A percentile compares a stretch with the other conserved stretches of the same genome.
Evolutionary conservation across 768 basidiomycete species (phyloP).

Genomic region (Phaffia australis): DNA sequence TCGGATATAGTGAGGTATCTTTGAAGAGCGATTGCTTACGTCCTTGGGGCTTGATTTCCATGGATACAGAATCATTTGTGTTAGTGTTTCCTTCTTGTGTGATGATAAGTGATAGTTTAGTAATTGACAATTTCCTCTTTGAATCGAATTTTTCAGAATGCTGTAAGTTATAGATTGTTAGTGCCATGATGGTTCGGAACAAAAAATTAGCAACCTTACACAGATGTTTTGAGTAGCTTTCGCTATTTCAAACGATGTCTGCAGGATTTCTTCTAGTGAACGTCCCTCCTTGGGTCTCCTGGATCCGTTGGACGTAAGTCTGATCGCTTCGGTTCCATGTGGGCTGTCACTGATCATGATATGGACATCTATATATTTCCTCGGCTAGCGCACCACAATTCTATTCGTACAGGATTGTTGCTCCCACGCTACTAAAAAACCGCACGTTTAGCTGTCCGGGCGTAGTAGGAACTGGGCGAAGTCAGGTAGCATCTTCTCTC

Average conservation of each 20-base stretch:
- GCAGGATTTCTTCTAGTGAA: slow-evolving; percentile 27
- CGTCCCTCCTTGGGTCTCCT: slow-evolving; percentile 38
- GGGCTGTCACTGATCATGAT: too few relatives aligned
- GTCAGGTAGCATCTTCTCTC: slow-evolving; percentile 27
- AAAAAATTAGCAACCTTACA: too few relatives aligned
- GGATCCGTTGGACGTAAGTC: slow-evolving; percentile 39
- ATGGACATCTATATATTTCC: too few relatives aligned
- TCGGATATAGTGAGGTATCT: too few relatives aligned
- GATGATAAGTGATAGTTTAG: neutral
- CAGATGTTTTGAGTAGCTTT: neutral
- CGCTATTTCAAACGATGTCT: slow-evolving; percentile 20
- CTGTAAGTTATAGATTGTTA: neutral
- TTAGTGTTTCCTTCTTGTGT: neutral
- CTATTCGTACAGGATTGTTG: slow-evolving; percentile 39
- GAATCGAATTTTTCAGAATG: slow-evolving; percentile 9
- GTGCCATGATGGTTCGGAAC: too few relatives aligned
- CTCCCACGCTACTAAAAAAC: slow-evolving; percentile 40
- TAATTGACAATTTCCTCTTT: neutral
- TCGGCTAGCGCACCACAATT: slow-evolving; percentile 34
- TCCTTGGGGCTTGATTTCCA: too few relatives aligned
- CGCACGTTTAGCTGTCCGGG: slow-evolving; percentile 36
- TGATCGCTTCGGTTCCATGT: slow-evolving; percentile 13
- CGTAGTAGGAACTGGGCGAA: slow-evolving; percentile 30
- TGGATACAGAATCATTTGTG: too few relatives aligned
- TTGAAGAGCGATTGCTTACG: too few relatives aligned